These are phyloP conservation scores for Cadophora malorum DNA, from an alignment of 2,329 filamentous ascomycete genomes.

Conservation along the genomic window DNA sequence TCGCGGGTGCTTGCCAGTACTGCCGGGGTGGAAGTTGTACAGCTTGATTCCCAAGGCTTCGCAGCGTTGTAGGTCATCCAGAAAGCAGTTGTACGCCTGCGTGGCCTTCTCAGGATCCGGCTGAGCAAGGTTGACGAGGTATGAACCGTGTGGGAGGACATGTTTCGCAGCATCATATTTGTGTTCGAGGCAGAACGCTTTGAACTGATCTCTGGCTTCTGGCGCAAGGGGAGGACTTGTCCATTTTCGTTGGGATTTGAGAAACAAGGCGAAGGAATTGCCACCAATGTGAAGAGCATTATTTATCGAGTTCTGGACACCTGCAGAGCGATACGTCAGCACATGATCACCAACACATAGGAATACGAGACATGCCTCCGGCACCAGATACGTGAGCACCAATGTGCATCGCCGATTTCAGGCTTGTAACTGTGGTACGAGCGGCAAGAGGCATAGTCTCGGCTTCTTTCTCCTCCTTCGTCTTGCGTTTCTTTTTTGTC, in stretches of 20 bases:
- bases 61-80: slow-evolving; percentile 88
- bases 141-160: slow-evolving; percentile 91
- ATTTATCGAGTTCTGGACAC: slow-evolving; percentile 84
- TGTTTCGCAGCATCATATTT: slow-evolving; percentile 74
- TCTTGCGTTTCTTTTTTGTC: slow-evolving; percentile 55
- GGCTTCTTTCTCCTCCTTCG: slow-evolving; percentile 61
- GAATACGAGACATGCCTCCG: slow-evolving; percentile 64
- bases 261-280: slow-evolving; percentile 92
- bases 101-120: slow-evolving; percentile 78
- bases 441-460: slow-evolving; percentile 69
- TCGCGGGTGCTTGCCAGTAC: slow-evolving; percentile 71
- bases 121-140: slow-evolving; percentile 95
- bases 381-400: slow-evolving; percentile 92
- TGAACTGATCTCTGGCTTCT: slow-evolving; percentile 73
- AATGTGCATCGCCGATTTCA: slow-evolving; percentile 78
- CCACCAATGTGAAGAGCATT: slow-evolving; percentile 84
- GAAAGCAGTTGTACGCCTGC: slow-evolving; percentile 84
- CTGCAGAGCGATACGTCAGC: slow-evolving; percentile 50
- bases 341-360: slow-evolving; percentile 24
- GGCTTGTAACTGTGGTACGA: slow-evolving; percentile 66
- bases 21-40: slow-evolving; percentile 99
- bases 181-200: slow-evolving; percentile 69
- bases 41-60: slow-evolving; percentile 83
- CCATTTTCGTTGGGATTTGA: slow-evolving; percentile 98
- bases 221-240: slow-evolving; percentile 76